These are phyloP conservation scores for Claviceps fusiformis DNA, from an alignment of 2,329 filamentous ascomycete genomes.

Conservation along the genomic window DNA sequence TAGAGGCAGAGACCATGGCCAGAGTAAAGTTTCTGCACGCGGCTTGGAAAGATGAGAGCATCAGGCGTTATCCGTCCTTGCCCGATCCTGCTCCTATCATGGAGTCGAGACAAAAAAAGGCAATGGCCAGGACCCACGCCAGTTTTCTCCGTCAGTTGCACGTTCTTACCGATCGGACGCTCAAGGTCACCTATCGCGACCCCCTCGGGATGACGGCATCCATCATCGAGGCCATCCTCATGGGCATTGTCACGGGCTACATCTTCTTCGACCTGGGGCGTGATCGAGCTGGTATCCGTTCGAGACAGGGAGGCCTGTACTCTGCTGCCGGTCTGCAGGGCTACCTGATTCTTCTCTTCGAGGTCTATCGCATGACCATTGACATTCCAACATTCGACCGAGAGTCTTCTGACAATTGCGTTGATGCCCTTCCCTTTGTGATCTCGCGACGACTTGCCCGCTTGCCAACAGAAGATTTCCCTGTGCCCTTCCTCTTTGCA, in stretches of 20 bases:
- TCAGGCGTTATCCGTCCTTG: conserved; percentile 13
- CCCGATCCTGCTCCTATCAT: conserved; percentile 4
- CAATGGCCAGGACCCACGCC: conserved; percentile 29
- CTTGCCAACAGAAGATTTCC: conserved; percentile 57
- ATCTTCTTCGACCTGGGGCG: conserved; percentile 54
- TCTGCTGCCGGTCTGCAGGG: conserved; percentile 59
- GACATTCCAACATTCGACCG: conserved; percentile 67
- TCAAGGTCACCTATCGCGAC: conserved; percentile 62
- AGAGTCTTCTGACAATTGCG: conserved; percentile 59
- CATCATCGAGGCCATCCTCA: conserved; percentile 53
- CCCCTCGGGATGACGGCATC: conserved; percentile 62
- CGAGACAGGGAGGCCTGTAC: conserved; percentile 59
- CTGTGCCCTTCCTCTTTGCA: conserved; percentile 57
- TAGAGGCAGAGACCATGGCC: conserved; percentile 44
- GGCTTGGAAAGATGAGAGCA: conserved; percentile 39
- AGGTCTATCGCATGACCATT: conserved; percentile 60
- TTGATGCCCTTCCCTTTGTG: conserved; percentile 55
- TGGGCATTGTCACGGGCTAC: conserved; percentile 61
- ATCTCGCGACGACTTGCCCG: conserved; percentile 56
- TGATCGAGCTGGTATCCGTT: conserved; percentile 58
- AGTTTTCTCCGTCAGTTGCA: conserved; percentile 47
- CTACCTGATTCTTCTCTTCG: conserved; percentile 63
- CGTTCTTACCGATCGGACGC: conserved; percentile 55
- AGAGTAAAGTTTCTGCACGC: conserved; percentile 48
- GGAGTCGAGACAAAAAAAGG: conserved; percentile 8